Base-by-base conservation (phyloP, 1,284 basidiomycete genomes). In the Apiotrichum gamsii region DNA sequence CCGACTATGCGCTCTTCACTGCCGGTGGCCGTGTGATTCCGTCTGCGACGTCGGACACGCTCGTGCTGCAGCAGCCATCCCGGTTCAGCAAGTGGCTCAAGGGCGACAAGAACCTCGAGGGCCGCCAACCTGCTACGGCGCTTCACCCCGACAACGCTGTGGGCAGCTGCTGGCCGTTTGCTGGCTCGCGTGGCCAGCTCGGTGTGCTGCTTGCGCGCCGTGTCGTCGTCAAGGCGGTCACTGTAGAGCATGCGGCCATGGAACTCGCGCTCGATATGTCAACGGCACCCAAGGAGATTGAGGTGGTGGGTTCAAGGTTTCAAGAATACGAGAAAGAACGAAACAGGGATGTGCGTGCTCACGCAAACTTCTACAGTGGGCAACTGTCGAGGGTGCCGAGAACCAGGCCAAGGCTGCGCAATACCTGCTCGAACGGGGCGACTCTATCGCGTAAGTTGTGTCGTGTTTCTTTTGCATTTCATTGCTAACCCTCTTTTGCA, bases 111-210 rank as follows among this genome's bases (percentile, higher is more conserved):
- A 76, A 76, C 47, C 79, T 82, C 5, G 75, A 83, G 39, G 91
- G 88, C 15, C 80, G 83, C 10, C 80, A 87, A 1, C 90, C 94
- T 0, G 81, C 89, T 36, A 85, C 82, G 0, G 90, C 88, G 1
- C 75, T 97, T 16, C 84, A 91, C 63, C 85, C 87, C 48, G 65
- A 67, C 50, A 49, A 37, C 11, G 14, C 42, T 13, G 41, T 45
- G 18, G 93, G 94, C 2, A 80, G 84, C 54, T 98, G 93, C 72
- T 98, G 93, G 93, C 87, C 94, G 2, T 90, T 97, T 72, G 74
- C 73, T 3, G 91, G 91, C 0, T 62, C 75, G 6, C 68, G 79
- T 38, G 94, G 91, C 3, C 83, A 87, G 61, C 74, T 97, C 2
- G 90, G 87, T 5, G 82, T 98, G 34, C 76, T 78, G 39, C 81